A percentile compares a stretch with the other conserved stretches of the same genome.
These are phyloP conservation scores for Magnolia sinica DNA, from an alignment of 164 flowering plant genomes.

Conservation along the genomic window DNA sequence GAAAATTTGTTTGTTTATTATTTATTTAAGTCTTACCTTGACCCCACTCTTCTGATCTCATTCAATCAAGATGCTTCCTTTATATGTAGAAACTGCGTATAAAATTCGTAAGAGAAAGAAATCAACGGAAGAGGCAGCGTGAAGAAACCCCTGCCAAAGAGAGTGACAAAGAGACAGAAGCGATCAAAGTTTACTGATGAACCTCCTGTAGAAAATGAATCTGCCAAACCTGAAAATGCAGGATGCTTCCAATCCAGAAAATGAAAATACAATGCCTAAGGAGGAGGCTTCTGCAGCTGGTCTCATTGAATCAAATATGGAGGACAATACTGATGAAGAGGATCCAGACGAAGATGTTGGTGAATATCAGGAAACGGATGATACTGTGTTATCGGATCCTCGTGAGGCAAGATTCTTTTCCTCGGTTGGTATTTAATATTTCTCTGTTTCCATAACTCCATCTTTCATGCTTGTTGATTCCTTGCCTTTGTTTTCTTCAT, in stretches of 20 bases:
- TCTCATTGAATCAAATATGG: constrained; percentile 17
- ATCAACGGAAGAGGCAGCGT: constrained; percentile 63
- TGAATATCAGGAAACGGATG: constrained; percentile 6
- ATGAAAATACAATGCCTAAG: constrained; percentile 20
- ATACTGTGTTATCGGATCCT: not conserved
- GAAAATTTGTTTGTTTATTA: not conserved
- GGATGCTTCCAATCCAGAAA: constrained; percentile 15
- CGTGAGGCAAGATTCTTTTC: constrained; percentile 2
- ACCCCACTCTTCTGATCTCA: constrained; percentile 4
- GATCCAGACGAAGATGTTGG: constrained; percentile 66
- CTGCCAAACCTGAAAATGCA: constrained; percentile 15
- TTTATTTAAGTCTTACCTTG: not conserved
- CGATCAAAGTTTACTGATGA: constrained; percentile 42
- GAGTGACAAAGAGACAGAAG: constrained; percentile 38
- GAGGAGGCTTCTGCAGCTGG: constrained; percentile 26
- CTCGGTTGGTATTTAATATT: not conserved
- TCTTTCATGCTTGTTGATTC: no score
- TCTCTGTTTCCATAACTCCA: not conserved
- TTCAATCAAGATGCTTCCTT: not conserved
- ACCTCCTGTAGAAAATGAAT: constrained; percentile 24
- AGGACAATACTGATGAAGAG: constrained; percentile 24
- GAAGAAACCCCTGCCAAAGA: constrained; percentile 48
- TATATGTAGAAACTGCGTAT: constrained; percentile 55
- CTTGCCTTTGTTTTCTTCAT: no score
- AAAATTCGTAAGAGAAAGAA: constrained; percentile 57